Conservation (phyloP, 306 rosid genomes). For the Lathyrus oleraceus region DNA sequence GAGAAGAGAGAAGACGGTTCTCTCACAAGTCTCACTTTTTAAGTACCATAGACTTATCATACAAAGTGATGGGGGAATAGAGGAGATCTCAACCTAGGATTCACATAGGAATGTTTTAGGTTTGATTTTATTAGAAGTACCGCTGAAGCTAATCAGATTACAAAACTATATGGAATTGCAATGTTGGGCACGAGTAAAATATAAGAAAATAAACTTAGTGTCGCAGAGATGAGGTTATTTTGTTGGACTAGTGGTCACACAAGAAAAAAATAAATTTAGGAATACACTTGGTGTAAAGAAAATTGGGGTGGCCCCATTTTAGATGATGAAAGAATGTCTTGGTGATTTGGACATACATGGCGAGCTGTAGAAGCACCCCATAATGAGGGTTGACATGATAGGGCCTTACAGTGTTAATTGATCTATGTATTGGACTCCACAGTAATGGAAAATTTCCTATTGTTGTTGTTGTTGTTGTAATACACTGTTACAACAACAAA, state of each 20-base stretch:
- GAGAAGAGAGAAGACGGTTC: background rate
- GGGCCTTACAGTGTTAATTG: background rate
- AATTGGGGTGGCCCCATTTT: background rate
- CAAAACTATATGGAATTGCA: background rate
- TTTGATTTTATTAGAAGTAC: background rate
- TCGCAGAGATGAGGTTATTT: background rate
- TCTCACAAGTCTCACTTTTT: background rate
- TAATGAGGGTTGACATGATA: background rate
- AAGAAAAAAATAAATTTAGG: background rate
- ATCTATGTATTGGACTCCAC: background rate
- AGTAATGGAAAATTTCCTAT: background rate
- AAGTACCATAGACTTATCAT: background rate
- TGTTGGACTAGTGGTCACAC: slow-evolving; percentile 1
- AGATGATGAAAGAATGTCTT: slow-evolving; percentile 1
- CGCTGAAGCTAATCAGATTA: background rate
- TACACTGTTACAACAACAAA: background rate
- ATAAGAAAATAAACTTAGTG: background rate
- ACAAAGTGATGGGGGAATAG: background rate
- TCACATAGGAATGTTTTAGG: background rate
- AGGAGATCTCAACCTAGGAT: background rate
- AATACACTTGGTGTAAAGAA: background rate
- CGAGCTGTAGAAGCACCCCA: background rate
- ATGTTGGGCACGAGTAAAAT: background rate
- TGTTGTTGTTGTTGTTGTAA: background rate
- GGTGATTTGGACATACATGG: background rate